Conservation (phyloP, 1,284 basidiomycete genomes). For the Coriolopsis trogii region DNA sequence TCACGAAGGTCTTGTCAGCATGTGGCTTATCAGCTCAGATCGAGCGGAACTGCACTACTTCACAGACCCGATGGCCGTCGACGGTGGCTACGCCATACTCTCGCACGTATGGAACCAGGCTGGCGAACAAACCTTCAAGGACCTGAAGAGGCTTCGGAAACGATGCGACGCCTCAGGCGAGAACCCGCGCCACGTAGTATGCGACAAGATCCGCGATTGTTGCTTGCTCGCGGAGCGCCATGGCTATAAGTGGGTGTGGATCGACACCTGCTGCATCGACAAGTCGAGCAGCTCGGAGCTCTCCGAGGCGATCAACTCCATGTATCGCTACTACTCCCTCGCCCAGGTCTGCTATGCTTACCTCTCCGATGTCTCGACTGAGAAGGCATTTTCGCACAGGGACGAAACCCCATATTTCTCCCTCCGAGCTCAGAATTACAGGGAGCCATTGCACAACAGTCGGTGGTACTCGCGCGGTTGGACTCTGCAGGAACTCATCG, state of each 20-base stretch:
- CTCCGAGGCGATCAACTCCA: constrained; percentile 22
- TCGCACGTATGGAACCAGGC: constrained; percentile 7
- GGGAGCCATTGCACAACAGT: constrained; percentile 1
- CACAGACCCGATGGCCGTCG: neutral
- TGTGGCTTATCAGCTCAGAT: constrained; percentile 7
- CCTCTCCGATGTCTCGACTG: constrained; percentile 10
- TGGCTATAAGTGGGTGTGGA: constrained; percentile 15
- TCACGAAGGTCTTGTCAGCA: too few species aligned
- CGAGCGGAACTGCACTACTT: constrained; percentile 4
- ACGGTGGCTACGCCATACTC: constrained; percentile 7
- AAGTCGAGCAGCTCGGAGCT: constrained; percentile 17
- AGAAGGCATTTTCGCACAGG: too few species aligned
- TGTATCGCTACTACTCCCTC: constrained; percentile 14
- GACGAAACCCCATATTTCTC: too few species aligned
- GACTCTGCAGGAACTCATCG: constrained; percentile 18
- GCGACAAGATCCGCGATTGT: neutral
- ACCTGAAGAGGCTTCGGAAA: neutral
- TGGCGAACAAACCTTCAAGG: constrained; percentile 1
- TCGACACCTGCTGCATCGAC: constrained; percentile 20
- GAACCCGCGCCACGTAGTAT: neutral
- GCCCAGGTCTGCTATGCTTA: constrained; percentile 16
- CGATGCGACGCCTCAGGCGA: neutral
- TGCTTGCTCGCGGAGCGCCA: constrained; percentile 3
- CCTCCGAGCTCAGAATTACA: neutral
- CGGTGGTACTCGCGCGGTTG: constrained; percentile 15